A percentile compares a stretch with the other conserved stretches of the same genome.
Conservation (phyloP, 768 basidiomycete genomes). For the Dacryopinax primogenitus region DNA sequence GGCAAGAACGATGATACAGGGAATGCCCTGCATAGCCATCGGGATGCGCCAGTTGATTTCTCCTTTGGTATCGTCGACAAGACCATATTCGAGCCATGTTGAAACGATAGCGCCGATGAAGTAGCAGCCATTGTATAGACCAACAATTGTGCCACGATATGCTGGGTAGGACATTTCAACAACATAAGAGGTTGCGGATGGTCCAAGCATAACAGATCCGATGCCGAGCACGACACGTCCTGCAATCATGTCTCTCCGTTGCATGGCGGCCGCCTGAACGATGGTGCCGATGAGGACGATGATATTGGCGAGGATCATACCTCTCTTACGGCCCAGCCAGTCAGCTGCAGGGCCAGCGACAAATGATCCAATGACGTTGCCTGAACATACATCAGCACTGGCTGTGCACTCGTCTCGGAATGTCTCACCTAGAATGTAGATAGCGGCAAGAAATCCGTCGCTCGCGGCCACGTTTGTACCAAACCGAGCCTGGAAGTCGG, state of each 20-base stretch:
- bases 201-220: conserved; percentile 18
- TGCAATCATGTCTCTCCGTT: conserved; percentile 16
- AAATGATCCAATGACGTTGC: conserved; percentile 23
- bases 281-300: conserved; percentile 18
- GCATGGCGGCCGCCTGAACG: conserved; percentile 15
- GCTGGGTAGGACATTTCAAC: conserved; percentile 18
- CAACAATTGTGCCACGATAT: conserved; percentile 18
- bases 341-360: conserved; percentile 21
- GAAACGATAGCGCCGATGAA: conserved; percentile 17
- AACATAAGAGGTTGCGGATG: conserved; percentile 11
- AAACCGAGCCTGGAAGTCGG: conserved; percentile 22
- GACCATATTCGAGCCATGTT: conserved; percentile 18
- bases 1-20: conserved; percentile 50
- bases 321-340: conserved; percentile 21
- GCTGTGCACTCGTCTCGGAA: background rate
- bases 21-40: conserved; percentile 58
- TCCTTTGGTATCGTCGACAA: conserved; percentile 13
- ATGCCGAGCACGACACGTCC: conserved; percentile 21
- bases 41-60: conserved; percentile 55
- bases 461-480: conserved; percentile 21
- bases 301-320: conserved; percentile 22
- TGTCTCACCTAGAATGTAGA: conserved; percentile 21
- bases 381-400: conserved; percentile 9
- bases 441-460: conserved; percentile 23
- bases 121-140: conserved; percentile 17